Evolutionary conservation across 495 filamentous ascomycete genomes (phyloP).

Genomic region (Tuber microsphaerosporum): DNA sequence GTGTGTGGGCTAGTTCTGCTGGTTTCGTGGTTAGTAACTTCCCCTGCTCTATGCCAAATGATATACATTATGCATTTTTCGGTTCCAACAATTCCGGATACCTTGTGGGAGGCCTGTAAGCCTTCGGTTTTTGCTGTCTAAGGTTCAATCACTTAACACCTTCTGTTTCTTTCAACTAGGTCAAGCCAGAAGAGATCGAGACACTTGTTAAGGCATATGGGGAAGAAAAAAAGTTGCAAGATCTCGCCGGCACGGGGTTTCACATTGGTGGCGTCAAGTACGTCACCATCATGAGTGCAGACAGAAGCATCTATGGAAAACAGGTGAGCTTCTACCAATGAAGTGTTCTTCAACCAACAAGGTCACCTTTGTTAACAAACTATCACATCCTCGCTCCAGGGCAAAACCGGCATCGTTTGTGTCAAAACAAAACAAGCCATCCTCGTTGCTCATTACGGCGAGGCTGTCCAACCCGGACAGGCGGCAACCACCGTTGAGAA

Average conservation of each 20-base stretch:
- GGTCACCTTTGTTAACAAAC: neutral
- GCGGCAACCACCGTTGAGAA: conserved; percentile 59
- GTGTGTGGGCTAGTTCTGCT: conserved; percentile 67
- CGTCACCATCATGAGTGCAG: conserved; percentile 64
- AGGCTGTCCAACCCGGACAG: conserved; percentile 58
- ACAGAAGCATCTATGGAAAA: conserved; percentile 73
- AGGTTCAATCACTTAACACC: neutral
- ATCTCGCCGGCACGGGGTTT: conserved; percentile 56
- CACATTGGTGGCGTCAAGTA: conserved; percentile 62
- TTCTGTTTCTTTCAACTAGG: conserved; percentile 43
- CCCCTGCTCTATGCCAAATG: conserved; percentile 12
- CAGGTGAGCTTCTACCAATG: conserved; percentile 51
- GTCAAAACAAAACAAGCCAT: conserved; percentile 78
- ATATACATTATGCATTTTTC: neutral
- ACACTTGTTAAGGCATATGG: conserved; percentile 47
- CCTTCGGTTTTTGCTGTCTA: neutral
- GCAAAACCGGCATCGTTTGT: conserved; percentile 69
- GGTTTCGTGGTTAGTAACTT: conserved; percentile 61
- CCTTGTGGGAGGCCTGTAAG: neutral
- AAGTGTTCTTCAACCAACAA: neutral
- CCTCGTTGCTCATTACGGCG: conserved; percentile 77
- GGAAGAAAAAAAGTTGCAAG: conserved; percentile 48
- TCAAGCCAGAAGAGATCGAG: conserved; percentile 56
- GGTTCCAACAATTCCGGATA: neutral
- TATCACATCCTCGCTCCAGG: conserved; percentile 48